Evolutionary conservation across 2,329 filamentous ascomycete genomes (phyloP), one percentile per base, ranked within the genome.

Genomic region (Pseudocercospora eumusae): DNA sequence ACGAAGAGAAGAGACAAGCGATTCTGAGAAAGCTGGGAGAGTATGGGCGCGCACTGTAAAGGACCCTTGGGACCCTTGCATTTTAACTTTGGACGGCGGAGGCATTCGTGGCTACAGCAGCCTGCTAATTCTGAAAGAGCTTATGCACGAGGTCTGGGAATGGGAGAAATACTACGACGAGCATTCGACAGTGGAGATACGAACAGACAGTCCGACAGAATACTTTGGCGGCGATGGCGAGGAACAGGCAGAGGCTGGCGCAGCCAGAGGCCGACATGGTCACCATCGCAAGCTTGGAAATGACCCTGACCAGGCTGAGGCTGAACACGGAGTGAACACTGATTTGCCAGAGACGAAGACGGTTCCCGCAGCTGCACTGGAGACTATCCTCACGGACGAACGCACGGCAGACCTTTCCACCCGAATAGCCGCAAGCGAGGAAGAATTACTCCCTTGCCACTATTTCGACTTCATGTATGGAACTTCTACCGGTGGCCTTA

Each of bases 391-490:
- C 11, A 57, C 67, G n/a, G 67, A 71, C 57, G 59, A 61, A 8
- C 64, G 66, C 21, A 70, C 64, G n/a, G 58, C 63, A 33, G 59
- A 67, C 33, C 55, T 66, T 9, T 66, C 60, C 44, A 59, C 60
- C 21, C 61, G 60, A 27, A 68, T 70, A 53, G 71, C 71, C 2
- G 76, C 77, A 61, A 70, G 74, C 53, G 77, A 79, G 63, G 73
- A 79, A 52, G 75, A 80, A 49, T 74, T 82, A 1, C 70, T 81
- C 10, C 81, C 80, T 60, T 82, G 79, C 61, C 79, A 83, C 64
- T 83, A 82, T 69, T 83, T 83, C 70, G 81, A 83, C 64, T 80
- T 81, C 71, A 82, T 83, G 75, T 82, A 81, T 59, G 81, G 81
- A 21, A 83, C 81, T 4, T 80, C 77, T 42, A 83, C 80, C 0